These are phyloP conservation scores for Taphrina populina DNA, from an alignment of 1,139 yeast genomes.

Conservation along the genomic window DNA sequence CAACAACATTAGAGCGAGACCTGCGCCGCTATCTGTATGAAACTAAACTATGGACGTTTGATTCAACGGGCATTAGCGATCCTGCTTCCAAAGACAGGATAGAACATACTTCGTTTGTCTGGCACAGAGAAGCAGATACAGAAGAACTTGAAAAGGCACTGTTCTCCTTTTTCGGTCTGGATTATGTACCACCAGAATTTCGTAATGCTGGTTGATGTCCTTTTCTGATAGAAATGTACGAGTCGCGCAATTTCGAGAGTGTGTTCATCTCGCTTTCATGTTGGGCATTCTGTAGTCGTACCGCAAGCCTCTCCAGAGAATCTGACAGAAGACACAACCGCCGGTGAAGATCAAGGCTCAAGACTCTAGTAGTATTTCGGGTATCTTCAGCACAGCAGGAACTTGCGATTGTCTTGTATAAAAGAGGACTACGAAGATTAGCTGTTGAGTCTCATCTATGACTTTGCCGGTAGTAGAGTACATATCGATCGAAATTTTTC, in stretches of 20 bases:
- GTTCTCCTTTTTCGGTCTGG: conserved; percentile 35
- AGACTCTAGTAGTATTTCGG: not conserved
- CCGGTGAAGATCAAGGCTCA: not conserved
- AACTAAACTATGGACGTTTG: conserved; percentile 33
- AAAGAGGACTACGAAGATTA: too few relatives aligned
- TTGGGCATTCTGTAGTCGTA: not conserved
- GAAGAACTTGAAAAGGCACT: conserved; percentile 37
- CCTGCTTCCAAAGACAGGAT: conserved; percentile 23
- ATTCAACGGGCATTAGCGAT: conserved; percentile 35
- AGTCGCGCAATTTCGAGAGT: not conserved
- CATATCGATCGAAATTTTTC: too few relatives aligned
- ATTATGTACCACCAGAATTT: conserved; percentile 37
- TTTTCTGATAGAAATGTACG: not conserved
- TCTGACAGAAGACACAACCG: not conserved
- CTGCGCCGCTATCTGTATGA: conserved; percentile 33
- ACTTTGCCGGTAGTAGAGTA: too few relatives aligned
- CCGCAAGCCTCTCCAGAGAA: not conserved
- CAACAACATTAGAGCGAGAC: conserved; percentile 39
- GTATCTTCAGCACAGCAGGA: not conserved
- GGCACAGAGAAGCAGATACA: conserved; percentile 34
- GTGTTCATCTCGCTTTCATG: not conserved
- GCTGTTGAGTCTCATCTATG: too few relatives aligned
- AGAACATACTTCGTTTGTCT: conserved; percentile 13
- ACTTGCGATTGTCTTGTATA: too few relatives aligned
- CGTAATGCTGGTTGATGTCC: conserved; percentile 34